Conservation (phyloP, 106 monocot species). For the Acanthochlamys bracteata region DNA sequence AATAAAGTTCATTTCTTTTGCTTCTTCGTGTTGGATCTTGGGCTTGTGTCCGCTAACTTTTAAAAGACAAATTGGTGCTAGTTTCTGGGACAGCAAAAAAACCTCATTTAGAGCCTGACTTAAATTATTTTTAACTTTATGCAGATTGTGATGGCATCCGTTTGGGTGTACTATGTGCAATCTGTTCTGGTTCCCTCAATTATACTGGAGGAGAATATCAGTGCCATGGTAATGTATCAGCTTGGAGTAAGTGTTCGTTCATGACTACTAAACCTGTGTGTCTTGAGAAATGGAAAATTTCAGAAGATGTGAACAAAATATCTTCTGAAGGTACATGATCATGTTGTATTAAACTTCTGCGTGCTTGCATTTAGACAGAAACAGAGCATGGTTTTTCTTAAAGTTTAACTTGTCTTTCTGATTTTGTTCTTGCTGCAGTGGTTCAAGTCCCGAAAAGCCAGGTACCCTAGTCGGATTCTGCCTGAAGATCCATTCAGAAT, state of each 20-base stretch:
- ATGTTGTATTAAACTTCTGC: not conserved
- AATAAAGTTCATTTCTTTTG: not conserved
- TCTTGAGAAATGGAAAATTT: slow-evolving; percentile 86
- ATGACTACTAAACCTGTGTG: slow-evolving; percentile 62
- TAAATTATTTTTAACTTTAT: too few relatives aligned
- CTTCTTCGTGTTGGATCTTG: too few relatives aligned
- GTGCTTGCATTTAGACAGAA: too few relatives aligned
- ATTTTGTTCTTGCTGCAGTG: slow-evolving; percentile 48
- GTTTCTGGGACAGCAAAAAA: too few relatives aligned
- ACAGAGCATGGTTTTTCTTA: not conserved
- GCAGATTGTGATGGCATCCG: slow-evolving; percentile 95
- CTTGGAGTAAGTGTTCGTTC: slow-evolving; percentile 95
- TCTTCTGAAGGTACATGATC: slow-evolving; percentile 56
- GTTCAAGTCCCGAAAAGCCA: slow-evolving; percentile 80
- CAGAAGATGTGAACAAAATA: slow-evolving; percentile 60
- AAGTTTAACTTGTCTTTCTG: not conserved
- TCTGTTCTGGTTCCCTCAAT: slow-evolving; percentile 72
- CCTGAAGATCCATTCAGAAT: slow-evolving; percentile 34
- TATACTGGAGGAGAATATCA: slow-evolving; percentile 65
- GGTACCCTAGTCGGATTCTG: slow-evolving; percentile 65
- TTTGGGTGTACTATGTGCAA: slow-evolving; percentile 83
- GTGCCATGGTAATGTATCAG: slow-evolving; percentile 86
- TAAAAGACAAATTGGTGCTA: too few relatives aligned
- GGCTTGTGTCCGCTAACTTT: too few relatives aligned
- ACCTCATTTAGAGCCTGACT: too few relatives aligned